Evolutionary conservation across 345 rosid species (phyloP).

Genomic region (Microcos paniculata): DNA sequence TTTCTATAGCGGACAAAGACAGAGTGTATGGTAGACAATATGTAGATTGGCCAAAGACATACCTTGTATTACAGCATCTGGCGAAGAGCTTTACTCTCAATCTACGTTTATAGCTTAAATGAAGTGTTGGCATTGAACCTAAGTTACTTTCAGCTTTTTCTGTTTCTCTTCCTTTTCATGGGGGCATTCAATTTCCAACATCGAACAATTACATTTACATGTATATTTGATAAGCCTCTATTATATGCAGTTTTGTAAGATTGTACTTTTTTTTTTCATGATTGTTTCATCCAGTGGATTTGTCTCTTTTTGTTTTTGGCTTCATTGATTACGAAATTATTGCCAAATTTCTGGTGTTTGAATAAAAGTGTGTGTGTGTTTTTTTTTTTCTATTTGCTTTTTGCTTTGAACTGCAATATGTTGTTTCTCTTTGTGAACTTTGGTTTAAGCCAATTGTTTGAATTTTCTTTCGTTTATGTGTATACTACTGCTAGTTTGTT

Average conservation of each 20-base stretch:
- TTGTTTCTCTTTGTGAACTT: not conserved
- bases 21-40: not conserved
- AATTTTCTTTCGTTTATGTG: too few species aligned
- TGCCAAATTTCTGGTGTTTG: too few species aligned
- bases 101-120: not conserved
- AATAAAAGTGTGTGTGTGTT: too few species aligned
- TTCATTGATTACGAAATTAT: not conserved
- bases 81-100: not conserved
- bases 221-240: not conserved
- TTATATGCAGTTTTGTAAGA: not conserved
- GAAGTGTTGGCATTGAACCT: not conserved
- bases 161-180: not conserved
- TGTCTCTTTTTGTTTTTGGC: not conserved
- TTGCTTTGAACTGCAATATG: not conserved
- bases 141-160: constrained; percentile 7
- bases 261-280: not conserved
- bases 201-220: not conserved
- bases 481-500: too few species aligned
- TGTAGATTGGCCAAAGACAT: not conserved
- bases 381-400: not conserved
- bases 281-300: not conserved
- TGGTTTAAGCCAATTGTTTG: too few species aligned
- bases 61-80: not conserved
- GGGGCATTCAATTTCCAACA: not conserved
- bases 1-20: not conserved